Evolutionary conservation across 345 rosid genomes (phyloP).

Genomic region (Brassica carinata): DNA sequence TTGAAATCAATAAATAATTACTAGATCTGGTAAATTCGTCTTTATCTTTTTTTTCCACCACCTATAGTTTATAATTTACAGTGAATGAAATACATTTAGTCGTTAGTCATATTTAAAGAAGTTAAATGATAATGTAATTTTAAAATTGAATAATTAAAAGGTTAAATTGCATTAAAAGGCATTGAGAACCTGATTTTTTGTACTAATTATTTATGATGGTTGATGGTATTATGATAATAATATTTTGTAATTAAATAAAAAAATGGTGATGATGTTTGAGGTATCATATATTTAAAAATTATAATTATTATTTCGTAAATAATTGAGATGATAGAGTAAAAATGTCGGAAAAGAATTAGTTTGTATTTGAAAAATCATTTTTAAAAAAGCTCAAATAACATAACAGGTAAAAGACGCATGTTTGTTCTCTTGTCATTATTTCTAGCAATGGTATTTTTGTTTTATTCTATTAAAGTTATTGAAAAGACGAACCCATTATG

Average conservation of each 20-base stretch:
- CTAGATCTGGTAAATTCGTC: background rate
- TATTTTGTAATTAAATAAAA: background rate
- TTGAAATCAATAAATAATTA: background rate
- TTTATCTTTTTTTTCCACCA: background rate
- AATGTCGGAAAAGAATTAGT: background rate
- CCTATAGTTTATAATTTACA: background rate
- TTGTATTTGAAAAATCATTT: background rate
- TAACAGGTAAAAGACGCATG: slow-evolving; percentile 6
- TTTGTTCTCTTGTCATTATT: slow-evolving; percentile 35
- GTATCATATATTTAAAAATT: background rate
- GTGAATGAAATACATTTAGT: background rate
- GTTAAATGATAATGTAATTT: background rate
- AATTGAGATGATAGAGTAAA: background rate
- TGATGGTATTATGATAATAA: background rate
- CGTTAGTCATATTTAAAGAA: background rate
- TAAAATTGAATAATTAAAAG: background rate
- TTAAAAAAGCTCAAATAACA: background rate
- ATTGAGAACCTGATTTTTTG: background rate
- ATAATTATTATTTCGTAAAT: background rate
- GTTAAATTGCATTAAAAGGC: background rate
- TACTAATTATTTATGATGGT: background rate
- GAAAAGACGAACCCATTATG: slow-evolving; percentile 56
- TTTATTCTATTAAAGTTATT: slow-evolving; percentile 27
- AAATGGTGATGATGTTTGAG: background rate
- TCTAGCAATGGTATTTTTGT: slow-evolving; percentile 33